Evolutionary conservation across 768 basidiomycete genomes (phyloP).

Genomic region (Boletellus ananiceps): DNA sequence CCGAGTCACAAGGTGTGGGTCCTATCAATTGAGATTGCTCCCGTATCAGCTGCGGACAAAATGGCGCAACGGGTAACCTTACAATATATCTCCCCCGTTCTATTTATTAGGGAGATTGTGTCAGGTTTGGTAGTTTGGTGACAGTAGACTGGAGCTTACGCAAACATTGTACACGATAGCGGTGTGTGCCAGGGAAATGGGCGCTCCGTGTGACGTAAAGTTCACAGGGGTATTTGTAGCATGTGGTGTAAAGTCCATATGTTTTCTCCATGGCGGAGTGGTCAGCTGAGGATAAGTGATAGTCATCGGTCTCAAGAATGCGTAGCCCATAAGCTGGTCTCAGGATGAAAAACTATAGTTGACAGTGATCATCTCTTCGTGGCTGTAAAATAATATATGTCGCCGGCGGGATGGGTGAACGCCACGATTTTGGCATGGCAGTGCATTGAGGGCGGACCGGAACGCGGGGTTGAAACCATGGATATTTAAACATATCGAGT

Average conservation of each 20-base stretch:
- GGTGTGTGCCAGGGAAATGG: conserved; percentile 38
- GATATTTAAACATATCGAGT: neutral
- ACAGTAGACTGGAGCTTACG: conserved; percentile 11
- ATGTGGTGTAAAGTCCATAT: conserved; percentile 38
- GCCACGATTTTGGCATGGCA: neutral
- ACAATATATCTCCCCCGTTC: conserved; percentile 4
- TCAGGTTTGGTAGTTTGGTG: neutral
- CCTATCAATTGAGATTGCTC: conserved; percentile 33
- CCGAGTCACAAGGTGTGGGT: conserved; percentile 27
- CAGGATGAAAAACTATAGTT: neutral
- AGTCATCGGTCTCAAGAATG: neutral
- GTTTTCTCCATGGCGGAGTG: conserved; percentile 44
- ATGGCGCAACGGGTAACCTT: conserved; percentile 12
- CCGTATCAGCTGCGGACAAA: conserved; percentile 5
- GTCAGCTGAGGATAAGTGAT: neutral
- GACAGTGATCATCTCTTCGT: too few species aligned
- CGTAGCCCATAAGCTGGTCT: neutral
- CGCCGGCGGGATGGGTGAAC: too few species aligned
- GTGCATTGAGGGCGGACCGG: neutral
- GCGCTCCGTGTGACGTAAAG: conserved; percentile 36
- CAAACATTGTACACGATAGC: conserved; percentile 20
- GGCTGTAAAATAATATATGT: too few species aligned
- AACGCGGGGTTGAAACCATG: too few species aligned
- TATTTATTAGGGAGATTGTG: neutral
- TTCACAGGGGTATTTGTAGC: conserved; percentile 47